Conservation (phyloP, 2,329 filamentous ascomycete genomes). For the Atkinsonella hypoxylon region DNA sequence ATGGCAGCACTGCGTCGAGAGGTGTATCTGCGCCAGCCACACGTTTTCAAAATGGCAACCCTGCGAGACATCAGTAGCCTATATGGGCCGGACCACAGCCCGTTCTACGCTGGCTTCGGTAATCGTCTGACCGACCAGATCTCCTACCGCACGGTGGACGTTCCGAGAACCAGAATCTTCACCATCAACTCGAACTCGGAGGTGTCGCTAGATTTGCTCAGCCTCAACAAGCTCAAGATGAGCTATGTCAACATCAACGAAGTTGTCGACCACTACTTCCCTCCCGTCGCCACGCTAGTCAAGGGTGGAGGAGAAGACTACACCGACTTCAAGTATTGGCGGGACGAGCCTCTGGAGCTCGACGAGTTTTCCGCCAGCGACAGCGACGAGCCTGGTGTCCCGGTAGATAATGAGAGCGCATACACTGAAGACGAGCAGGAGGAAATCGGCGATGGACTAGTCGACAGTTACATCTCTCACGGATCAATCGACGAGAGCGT, state of each 20-base stretch:
- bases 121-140: conserved; percentile 94
- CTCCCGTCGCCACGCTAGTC: conserved; percentile 75
- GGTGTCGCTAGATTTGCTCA: conserved; percentile 80
- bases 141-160: conserved; percentile 91
- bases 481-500: conserved; percentile 32
- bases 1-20: conserved; percentile 88
- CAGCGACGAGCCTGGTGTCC: conserved; percentile 40
- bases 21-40: conserved; percentile 88
- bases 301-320: conserved; percentile 87
- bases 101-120: conserved; percentile 95
- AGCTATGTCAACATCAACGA: conserved; percentile 96
- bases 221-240: conserved; percentile 87
- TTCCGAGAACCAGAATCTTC: conserved; percentile 88
- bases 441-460: conserved; percentile 30
- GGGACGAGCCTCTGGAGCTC: conserved; percentile 70
- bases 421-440: conserved; percentile 34
- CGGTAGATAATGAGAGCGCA: conserved; percentile 29
- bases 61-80: conserved; percentile 85
- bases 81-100: conserved; percentile 64
- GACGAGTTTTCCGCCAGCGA: conserved; percentile 85
- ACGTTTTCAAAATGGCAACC: conserved; percentile 99
- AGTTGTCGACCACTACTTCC: conserved; percentile 96
- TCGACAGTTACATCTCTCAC: conserved; percentile 43
- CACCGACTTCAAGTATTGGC: conserved; percentile 96
- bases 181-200: conserved; percentile 98